These are phyloP conservation scores for Leccinum variabile DNA, from an alignment of 1,284 basidiomycete genomes.

Conservation along the genomic window DNA sequence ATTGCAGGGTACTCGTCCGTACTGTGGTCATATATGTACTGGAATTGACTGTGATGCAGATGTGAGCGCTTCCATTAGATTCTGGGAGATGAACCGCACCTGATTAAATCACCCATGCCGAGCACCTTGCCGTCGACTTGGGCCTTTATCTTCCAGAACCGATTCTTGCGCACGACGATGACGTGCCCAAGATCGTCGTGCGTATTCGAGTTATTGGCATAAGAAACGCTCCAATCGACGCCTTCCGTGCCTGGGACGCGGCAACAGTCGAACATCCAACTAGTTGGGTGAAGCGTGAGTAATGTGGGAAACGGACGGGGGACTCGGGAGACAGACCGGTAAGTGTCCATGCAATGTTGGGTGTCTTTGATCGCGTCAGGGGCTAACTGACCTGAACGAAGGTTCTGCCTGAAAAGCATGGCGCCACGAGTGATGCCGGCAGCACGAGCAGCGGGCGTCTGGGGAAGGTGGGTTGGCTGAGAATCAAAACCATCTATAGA, in stretches of 20 bases:
- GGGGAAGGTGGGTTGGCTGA: slow-evolving; percentile 59
- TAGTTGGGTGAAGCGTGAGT: slow-evolving; percentile 28
- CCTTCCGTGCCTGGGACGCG: slow-evolving; percentile 74
- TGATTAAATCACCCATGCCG: slow-evolving; percentile 68
- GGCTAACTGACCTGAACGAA: slow-evolving; percentile 64
- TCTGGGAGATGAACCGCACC: slow-evolving; percentile 38
- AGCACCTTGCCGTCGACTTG: slow-evolving; percentile 58
- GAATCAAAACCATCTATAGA: slow-evolving; percentile 68
- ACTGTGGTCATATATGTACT: slow-evolving; percentile 71
- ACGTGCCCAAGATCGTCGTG: slow-evolving; percentile 71
- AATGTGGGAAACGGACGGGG: not conserved
- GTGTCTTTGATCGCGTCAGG: slow-evolving; percentile 77
- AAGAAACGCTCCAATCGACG: slow-evolving; percentile 75
- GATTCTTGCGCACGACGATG: slow-evolving; percentile 74
- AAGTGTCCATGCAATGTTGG: slow-evolving; percentile 86
- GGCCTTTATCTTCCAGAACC: slow-evolving; percentile 74
- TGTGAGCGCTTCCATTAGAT: slow-evolving; percentile 1
- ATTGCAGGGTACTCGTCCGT: slow-evolving; percentile 66
- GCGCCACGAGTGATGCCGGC: slow-evolving; percentile 68
- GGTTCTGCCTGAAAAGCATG: slow-evolving; percentile 69
- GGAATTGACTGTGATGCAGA: slow-evolving; percentile 58
- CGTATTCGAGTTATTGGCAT: slow-evolving; percentile 58
- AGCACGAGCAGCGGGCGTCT: slow-evolving; percentile 68
- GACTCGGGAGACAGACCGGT: slow-evolving; percentile 50
- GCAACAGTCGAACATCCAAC: slow-evolving; percentile 93